Evolutionary conservation across 2,329 filamentous ascomycete species (phyloP).

Genomic region (Ascochyta viciae-villosae): DNA sequence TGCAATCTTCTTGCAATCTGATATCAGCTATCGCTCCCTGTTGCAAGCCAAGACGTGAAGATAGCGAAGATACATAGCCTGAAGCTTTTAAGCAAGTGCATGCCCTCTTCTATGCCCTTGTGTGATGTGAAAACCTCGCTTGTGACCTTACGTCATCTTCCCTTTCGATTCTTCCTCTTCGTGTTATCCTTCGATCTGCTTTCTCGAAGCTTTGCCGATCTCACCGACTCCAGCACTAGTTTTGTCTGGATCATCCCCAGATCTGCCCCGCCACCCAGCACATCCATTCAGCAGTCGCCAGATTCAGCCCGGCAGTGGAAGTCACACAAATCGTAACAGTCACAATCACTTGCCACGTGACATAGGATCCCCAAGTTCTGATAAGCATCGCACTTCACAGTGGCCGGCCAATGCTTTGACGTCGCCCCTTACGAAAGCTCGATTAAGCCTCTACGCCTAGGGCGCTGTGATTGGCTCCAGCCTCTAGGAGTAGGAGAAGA

Average conservation of each 20-base stretch:
- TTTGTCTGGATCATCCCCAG: constrained; percentile 12
- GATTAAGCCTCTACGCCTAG: constrained; percentile 11
- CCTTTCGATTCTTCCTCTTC: background rate
- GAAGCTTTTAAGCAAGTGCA: constrained; percentile 5
- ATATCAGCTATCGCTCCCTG: constrained; percentile 7
- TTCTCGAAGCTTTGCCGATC: constrained; percentile 21
- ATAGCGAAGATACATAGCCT: constrained; percentile 5
- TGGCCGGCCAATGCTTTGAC: constrained; percentile 14
- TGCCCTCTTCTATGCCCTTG: background rate
- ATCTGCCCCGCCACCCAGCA: constrained; percentile 4
- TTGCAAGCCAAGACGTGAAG: constrained; percentile 1
- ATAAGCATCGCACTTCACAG: constrained; percentile 15
- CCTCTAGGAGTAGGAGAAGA: constrained; percentile 9
- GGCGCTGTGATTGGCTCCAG: constrained; percentile 18
- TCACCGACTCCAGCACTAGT: constrained; percentile 8
- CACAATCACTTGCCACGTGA: constrained; percentile 13
- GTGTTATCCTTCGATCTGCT: constrained; percentile 8
- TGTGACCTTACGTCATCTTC: background rate
- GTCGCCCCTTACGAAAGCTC: constrained; percentile 16
- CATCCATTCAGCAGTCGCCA: constrained; percentile 13
- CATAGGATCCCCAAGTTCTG: constrained; percentile 5
- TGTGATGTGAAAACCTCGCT: background rate
- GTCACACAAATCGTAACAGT: constrained; percentile 16
- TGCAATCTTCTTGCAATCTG: constrained; percentile 5
- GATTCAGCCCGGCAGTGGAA: background rate